These are phyloP conservation scores for Talaromyces sp. DNA, from an alignment of 2,329 filamentous ascomycete genomes.

Conservation along the genomic window DNA sequence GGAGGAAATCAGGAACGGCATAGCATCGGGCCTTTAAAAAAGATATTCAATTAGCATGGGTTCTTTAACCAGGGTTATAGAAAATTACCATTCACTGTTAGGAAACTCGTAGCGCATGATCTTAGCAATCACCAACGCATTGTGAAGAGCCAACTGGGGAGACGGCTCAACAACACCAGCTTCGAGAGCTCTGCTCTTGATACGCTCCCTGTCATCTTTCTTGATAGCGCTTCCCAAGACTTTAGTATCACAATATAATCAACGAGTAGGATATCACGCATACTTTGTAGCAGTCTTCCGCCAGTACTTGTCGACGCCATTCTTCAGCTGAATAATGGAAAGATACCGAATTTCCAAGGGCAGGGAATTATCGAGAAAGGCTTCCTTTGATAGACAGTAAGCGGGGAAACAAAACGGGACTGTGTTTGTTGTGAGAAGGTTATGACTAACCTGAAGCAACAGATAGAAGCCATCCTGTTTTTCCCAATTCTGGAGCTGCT, in stretches of 20 bases:
- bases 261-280: slow-evolving; percentile 7
- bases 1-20: slow-evolving; percentile 54
- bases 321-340: slow-evolving; percentile 90
- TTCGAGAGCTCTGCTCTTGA: slow-evolving; percentile 69
- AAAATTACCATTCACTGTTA: slow-evolving; percentile 62
- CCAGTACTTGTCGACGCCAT: slow-evolving; percentile 95
- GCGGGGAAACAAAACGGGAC: not conserved
- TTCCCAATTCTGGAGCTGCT: slow-evolving; percentile 71
- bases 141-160: slow-evolving; percentile 73
- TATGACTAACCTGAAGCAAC: slow-evolving; percentile 57
- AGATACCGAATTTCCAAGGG: slow-evolving; percentile 78
- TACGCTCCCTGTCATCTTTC: slow-evolving; percentile 68
- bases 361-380: slow-evolving; percentile 74
- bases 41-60: not conserved
- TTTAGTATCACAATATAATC: not conserved
- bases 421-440: not conserved
- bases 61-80: too few species aligned
- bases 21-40: slow-evolving; percentile 40
- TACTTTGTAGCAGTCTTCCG: slow-evolving; percentile 69
- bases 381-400: slow-evolving; percentile 48
- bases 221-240: slow-evolving; percentile 46
- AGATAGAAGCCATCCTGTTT: slow-evolving; percentile 61
- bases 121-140: slow-evolving; percentile 81
- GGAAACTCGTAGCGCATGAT: slow-evolving; percentile 87
- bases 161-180: slow-evolving; percentile 74